Evolutionary conservation across 108 stramenopile species (phyloP).

Genomic region (Cyclotella distinguenda): DNA sequence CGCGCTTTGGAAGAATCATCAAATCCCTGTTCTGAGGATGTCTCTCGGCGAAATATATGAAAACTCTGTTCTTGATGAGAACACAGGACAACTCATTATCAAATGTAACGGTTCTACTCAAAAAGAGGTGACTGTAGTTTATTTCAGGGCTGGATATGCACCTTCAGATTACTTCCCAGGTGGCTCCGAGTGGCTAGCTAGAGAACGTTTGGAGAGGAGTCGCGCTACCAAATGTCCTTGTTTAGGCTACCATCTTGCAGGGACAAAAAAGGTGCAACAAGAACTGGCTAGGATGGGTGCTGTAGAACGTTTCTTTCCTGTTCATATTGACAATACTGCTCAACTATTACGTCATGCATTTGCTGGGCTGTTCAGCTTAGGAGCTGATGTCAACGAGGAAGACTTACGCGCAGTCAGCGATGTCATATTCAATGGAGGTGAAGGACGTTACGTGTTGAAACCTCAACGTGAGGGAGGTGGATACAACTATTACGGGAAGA

Average conservation of each 20-base stretch:
- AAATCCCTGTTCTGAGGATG: constrained; percentile 75
- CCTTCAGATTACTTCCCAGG: constrained; percentile 91
- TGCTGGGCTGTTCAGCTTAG: constrained; percentile 81
- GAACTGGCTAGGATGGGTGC: constrained; percentile 84
- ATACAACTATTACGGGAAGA: constrained; percentile 94
- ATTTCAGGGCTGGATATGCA: constrained; percentile 96
- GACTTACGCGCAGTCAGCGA: constrained; percentile 67
- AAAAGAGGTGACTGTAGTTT: constrained; percentile 80
- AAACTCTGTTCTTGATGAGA: constrained; percentile 39
- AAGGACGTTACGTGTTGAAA: constrained; percentile 89
- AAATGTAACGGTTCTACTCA: constrained; percentile 3
- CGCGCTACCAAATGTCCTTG: constrained; percentile 92
- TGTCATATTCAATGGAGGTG: constrained; percentile 60
- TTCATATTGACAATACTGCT: constrained; percentile 44
- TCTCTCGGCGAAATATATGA: constrained; percentile 61
- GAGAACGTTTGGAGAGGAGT: constrained; percentile 77
- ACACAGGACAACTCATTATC: constrained; percentile 49
- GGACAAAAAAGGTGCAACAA: constrained; percentile 98
- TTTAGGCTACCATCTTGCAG: constrained; percentile 93
- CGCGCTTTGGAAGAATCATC: constrained; percentile 77
- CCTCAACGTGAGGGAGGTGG: constrained; percentile 99
- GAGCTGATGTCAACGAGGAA: constrained; percentile 65
- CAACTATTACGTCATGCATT: constrained; percentile 61
- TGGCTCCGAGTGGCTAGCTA: constrained; percentile 89
- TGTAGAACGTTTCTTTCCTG: constrained; percentile 82